Conservation (phyloP, 2,329 filamentous ascomycete genomes). For the Gnomoniopsis sp. region DNA sequence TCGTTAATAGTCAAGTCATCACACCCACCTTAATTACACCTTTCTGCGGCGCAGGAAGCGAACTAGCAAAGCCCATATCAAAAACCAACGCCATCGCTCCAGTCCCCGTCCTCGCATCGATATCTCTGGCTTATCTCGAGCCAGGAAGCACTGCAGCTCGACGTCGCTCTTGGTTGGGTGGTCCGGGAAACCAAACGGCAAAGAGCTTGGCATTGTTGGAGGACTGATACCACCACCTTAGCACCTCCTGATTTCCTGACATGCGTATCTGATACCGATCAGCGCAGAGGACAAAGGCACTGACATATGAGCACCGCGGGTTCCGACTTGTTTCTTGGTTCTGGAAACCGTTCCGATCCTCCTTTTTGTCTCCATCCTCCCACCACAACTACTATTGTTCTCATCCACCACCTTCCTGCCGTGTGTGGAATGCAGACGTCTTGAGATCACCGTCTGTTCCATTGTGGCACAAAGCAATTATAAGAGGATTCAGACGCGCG, state of each 20-base stretch:
- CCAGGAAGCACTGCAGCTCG: slow-evolving; percentile 1
- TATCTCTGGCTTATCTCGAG: slow-evolving; percentile 16
- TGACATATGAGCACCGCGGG: slow-evolving; percentile 13
- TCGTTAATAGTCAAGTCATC: neutral
- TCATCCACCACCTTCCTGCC: neutral
- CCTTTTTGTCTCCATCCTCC: neutral
- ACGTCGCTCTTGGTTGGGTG: slow-evolving; percentile 11
- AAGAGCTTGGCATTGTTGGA: slow-evolving; percentile 16
- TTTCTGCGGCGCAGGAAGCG: neutral
- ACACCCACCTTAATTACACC: neutral
- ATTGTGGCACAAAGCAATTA: neutral
- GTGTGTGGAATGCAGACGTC: neutral
- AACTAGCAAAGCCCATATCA: neutral
- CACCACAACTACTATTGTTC: neutral
- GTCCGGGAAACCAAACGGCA: neutral
- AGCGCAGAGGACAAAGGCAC: neutral
- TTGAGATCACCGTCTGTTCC: neutral
- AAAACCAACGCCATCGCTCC: neutral
- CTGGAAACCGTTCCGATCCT: neutral
- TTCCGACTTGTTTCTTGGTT: slow-evolving; percentile 5
- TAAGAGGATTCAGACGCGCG: slow-evolving; percentile 15
- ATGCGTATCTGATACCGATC: slow-evolving; percentile 17
- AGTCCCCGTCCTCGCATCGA: slow-evolving; percentile 11
- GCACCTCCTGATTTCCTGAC: neutral
- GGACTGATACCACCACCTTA: neutral